Base-by-base conservation (phyloP, 1,284 basidiomycete species). In the Austroboletus rostrupii region DNA sequence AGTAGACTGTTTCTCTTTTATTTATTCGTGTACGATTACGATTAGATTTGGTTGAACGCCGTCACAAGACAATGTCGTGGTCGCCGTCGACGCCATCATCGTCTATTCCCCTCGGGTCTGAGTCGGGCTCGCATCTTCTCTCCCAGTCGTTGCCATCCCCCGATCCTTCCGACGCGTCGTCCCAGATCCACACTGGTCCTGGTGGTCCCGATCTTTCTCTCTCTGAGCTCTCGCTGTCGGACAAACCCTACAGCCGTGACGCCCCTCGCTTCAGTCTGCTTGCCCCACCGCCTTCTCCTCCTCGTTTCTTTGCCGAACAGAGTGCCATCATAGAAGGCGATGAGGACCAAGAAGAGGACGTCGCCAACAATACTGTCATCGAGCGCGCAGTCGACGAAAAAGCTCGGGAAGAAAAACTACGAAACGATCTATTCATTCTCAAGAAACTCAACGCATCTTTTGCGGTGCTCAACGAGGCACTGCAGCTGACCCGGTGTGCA, bases 391-490 rank as follows among this genome's bases (percentile, higher is more conserved):
- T 65, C 5, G 66, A 68, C 6, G 70, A 70, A n/a, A 78, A 72
- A 58, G 61, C 72, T 44, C 75, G 81, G 33, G 85, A 90, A 60
- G 87, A 89, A 53, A 86, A 83, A 61, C 66, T 90, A 36, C 81
- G 83, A 54, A 80, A 78, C 57, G 87, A 90, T 64, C 60, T 87
- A 16, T 81, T 83, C 61, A 76, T 87, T 45, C 69, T 90, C 56
- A 79, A 72, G 62, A 87, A 87, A 62, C 65, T 90, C 20, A 90
- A 90, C 58, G 64, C 77, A 13, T 76, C 83, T 1, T 85, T 90
- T 56, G 75, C 80, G 11, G 59, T 74, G 37, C 84, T 85, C 57
- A 83, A 81, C 51, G 81, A 84, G 21, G 83, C 84, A 9, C 65
- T 90, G 49, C 71, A 72, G 33, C 78, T 79, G 48, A 76, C 81